Percentiles rank a stretch among this genome's conserved stretches.
phyloP scores from a whole-genome alignment of 2,329 filamentous ascomycete genomes.

The Fusarium fujikuroi region DNA sequence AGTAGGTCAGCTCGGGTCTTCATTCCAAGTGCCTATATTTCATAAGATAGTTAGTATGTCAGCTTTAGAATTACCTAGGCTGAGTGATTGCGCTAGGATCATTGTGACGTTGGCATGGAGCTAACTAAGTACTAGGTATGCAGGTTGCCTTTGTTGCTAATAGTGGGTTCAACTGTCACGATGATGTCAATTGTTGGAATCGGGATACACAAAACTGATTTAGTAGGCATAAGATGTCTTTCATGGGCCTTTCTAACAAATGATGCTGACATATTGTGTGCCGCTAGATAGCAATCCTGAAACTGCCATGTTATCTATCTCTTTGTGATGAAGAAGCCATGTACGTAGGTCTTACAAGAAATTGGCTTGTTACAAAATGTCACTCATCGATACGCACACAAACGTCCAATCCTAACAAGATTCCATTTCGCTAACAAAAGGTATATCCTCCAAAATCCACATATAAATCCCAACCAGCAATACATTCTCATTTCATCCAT shows the following conservation, averaged over 20 bases:
- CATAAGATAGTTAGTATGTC: not conserved
- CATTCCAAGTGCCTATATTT: not conserved
- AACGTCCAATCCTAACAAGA: not conserved
- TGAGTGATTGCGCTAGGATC: not conserved
- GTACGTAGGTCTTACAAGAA: not conserved
- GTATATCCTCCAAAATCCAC: constrained; percentile 27
- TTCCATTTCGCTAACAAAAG: constrained; percentile 10
- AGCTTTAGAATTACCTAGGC: not conserved
- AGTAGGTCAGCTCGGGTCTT: not conserved
- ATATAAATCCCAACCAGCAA: not conserved
- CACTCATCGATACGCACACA: not conserved
- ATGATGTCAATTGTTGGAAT: not conserved
- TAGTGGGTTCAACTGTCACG: not conserved
- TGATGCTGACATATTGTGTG: not conserved
- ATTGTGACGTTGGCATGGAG: not conserved
- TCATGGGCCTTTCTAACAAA: not conserved
- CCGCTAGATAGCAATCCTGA: not conserved
- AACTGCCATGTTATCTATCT: not conserved
- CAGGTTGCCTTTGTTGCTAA: not conserved
- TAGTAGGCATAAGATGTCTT: not conserved
- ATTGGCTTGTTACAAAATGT: not conserved
- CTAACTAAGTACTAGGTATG: not conserved
- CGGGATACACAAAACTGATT: not conserved
- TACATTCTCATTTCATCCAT: constrained; percentile 9
- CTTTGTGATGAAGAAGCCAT: no score